These are phyloP conservation scores for Rhizopogon roseolus DNA, from an alignment of 768 basidiomycete species.

Conservation along the genomic window DNA sequence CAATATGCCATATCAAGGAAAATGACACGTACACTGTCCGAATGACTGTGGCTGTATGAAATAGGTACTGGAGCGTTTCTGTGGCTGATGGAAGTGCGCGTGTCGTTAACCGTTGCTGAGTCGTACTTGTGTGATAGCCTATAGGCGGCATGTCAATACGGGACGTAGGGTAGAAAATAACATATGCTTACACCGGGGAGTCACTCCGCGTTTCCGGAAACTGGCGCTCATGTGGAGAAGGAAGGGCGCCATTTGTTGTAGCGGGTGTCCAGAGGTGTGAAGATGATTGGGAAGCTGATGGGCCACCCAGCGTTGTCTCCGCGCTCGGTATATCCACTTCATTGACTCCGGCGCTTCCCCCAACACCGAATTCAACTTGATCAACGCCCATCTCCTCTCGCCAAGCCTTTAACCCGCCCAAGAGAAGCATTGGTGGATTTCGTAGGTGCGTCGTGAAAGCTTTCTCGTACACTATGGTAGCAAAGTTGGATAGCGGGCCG, in stretches of 20 bases:
- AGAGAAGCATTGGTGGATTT: conserved; percentile 74
- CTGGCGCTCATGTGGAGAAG: conserved; percentile 4
- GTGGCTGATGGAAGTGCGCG: conserved; percentile 20
- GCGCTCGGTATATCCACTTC: background rate
- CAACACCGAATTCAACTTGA: conserved; percentile 24
- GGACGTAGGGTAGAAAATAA: background rate
- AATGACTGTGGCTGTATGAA: conserved; percentile 42
- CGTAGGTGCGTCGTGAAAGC: conserved; percentile 70
- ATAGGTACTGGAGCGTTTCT: conserved; percentile 40
- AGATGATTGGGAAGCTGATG: conserved; percentile 18
- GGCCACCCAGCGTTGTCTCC: conserved; percentile 19
- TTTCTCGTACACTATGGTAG: conserved; percentile 65
- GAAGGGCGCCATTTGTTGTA: conserved; percentile 11
- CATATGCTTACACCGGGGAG: conserved; percentile 15
- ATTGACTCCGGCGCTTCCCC: background rate
- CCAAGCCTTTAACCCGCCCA: conserved; percentile 87
- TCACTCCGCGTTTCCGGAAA: conserved; percentile 10
- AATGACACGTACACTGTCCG: conserved; percentile 41
- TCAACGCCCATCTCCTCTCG: conserved; percentile 48
- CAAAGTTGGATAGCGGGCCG: conserved; percentile 54
- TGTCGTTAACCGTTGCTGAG: conserved; percentile 10
- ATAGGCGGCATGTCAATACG: conserved; percentile 2
- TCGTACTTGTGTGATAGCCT: conserved; percentile 15
- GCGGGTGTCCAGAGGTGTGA: conserved; percentile 10
- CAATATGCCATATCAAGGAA: background rate